These are phyloP conservation scores for Epithemia pelagica DNA, from an alignment of 108 stramenopile species.

Conservation along the genomic window DNA sequence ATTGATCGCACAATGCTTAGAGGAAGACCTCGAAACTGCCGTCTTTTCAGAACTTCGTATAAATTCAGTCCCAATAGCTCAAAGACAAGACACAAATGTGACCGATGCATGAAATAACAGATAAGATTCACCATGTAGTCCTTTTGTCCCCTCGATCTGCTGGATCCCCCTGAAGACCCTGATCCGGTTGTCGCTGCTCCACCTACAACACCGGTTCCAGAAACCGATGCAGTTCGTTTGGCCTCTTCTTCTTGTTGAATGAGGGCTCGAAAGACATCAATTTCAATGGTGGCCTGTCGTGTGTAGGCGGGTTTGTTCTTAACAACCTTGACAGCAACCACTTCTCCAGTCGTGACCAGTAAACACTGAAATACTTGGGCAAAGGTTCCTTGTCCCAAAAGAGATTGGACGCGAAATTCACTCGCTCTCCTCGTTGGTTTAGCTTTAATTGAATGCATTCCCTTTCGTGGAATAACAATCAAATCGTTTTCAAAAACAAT, in stretches of 20 bases:
- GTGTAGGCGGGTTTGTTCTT: slow-evolving; percentile 95
- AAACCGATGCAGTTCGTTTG: not conserved
- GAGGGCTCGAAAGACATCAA: slow-evolving; percentile 77
- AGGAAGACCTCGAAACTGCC: slow-evolving; percentile 91
- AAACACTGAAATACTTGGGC: slow-evolving; percentile 94
- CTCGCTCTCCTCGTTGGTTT: slow-evolving; percentile 1
- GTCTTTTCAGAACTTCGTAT: slow-evolving; percentile 88
- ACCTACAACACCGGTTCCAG: not conserved
- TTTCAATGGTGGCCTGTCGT: slow-evolving; percentile 90
- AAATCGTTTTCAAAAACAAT: slow-evolving; percentile 62
- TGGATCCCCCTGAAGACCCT: not conserved
- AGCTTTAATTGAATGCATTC: slow-evolving; percentile 16
- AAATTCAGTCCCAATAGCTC: slow-evolving; percentile 89
- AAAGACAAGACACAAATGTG: slow-evolving; percentile 93
- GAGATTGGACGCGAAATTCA: slow-evolving; percentile 52
- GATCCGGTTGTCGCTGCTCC: not conserved
- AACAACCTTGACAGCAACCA: slow-evolving; percentile 93
- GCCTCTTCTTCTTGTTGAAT: not conserved
- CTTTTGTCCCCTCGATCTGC: not conserved
- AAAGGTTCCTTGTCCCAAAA: slow-evolving; percentile 94
- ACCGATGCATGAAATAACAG: slow-evolving; percentile 82
- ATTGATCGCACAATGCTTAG: slow-evolving; percentile 66
- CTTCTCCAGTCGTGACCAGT: slow-evolving; percentile 42
- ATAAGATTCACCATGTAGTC: slow-evolving; percentile 78
- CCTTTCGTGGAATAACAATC: slow-evolving; percentile 38